phyloP scores from a whole-genome alignment of 495 filamentous ascomycete species.

The Xylaria acuta region DNA sequence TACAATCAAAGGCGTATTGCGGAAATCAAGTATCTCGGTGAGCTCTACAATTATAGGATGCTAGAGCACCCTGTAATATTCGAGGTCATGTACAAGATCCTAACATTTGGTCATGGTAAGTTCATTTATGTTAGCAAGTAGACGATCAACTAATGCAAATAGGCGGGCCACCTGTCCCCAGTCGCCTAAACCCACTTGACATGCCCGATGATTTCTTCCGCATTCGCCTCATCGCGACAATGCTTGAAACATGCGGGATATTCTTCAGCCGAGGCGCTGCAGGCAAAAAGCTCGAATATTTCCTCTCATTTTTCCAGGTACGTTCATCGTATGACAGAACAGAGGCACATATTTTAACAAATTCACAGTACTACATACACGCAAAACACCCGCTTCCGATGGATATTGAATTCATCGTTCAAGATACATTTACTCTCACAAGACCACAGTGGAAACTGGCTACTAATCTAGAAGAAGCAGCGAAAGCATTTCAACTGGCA shows the following conservation, averaged over 20 bases:
- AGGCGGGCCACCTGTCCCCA: constrained; percentile 81
- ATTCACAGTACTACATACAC: constrained; percentile 83
- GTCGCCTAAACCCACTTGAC: constrained; percentile 76
- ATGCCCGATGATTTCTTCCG: constrained; percentile 95
- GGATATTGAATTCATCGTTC: constrained; percentile 96
- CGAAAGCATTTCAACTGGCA: constrained; percentile 82
- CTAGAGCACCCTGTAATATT: constrained; percentile 96
- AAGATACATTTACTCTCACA: constrained; percentile 84
- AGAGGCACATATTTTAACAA: constrained; percentile 29
- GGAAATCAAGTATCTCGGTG: constrained; percentile 94
- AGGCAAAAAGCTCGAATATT: constrained; percentile 98
- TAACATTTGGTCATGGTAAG: constrained; percentile 86
- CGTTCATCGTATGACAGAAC: not conserved
- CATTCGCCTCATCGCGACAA: constrained; percentile 83
- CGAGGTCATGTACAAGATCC: constrained; percentile 90
- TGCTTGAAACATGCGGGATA: constrained; percentile 94
- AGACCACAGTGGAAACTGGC: constrained; percentile 92
- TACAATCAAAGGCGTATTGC: constrained; percentile 95
- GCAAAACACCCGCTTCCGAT: constrained; percentile 93
- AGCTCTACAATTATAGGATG: constrained; percentile 98
- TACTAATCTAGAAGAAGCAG: constrained; percentile 80
- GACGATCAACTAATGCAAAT: constrained; percentile 40
- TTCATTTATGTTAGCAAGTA: constrained; percentile 9
- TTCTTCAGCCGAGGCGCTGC: constrained; percentile 93
- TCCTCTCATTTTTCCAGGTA: constrained; percentile 91